Evolutionary conservation across 306 rosid genomes (phyloP).

Genomic region (Prosopis cineraria): DNA sequence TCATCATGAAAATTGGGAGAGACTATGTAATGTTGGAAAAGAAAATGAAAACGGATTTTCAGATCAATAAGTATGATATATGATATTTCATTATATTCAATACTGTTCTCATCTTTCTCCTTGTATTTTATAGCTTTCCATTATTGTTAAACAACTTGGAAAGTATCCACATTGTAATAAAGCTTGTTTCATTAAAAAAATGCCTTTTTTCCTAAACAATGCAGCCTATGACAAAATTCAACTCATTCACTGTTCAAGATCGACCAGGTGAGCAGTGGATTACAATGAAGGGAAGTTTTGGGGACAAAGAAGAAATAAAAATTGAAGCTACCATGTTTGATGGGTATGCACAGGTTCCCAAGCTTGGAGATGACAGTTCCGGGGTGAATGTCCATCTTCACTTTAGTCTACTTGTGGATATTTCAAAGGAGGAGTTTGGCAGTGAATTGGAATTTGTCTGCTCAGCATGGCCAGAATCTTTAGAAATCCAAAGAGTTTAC

Average conservation of each 20-base stretch:
- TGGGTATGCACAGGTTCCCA: slow-evolving; percentile 58
- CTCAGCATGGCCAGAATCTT: slow-evolving; percentile 72
- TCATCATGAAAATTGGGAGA: neutral
- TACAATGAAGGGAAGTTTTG: slow-evolving; percentile 56
- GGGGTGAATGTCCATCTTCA: slow-evolving; percentile 61
- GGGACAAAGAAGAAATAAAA: slow-evolving; percentile 62
- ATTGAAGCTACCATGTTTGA: slow-evolving; percentile 87
- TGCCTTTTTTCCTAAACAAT: slow-evolving; percentile 15
- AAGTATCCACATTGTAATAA: neutral
- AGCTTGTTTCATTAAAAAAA: neutral
- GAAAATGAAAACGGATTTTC: neutral
- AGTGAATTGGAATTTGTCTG: slow-evolving; percentile 66
- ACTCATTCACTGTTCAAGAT: slow-evolving; percentile 67
- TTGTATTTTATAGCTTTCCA: neutral
- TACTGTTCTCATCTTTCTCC: neutral
- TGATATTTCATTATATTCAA: too few species aligned
- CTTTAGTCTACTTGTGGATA: slow-evolving; percentile 68
- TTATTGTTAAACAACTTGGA: neutral
- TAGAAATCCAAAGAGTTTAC: slow-evolving; percentile 71
- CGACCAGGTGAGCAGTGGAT: slow-evolving; percentile 72
- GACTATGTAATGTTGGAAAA: neutral
- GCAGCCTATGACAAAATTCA: slow-evolving; percentile 64
- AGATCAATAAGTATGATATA: neutral
- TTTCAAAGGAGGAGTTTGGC: slow-evolving; percentile 56
- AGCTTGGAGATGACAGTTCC: slow-evolving; percentile 53